phyloP scores from a whole-genome alignment of 2,329 filamentous ascomycete genomes.

The Fusarium pseudograminearum region DNA sequence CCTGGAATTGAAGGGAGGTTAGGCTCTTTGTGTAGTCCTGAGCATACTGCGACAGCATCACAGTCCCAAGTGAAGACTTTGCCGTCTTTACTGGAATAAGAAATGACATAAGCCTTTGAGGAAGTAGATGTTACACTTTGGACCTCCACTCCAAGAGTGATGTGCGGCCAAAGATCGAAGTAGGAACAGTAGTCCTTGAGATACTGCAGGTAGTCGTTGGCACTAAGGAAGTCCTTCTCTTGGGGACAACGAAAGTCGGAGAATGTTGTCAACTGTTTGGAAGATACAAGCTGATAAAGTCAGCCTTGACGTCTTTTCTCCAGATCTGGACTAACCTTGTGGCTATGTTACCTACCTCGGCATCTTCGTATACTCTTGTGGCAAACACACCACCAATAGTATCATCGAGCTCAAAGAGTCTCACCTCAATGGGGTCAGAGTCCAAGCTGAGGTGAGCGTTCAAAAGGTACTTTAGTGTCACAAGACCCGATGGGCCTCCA shows the following conservation, averaged over 20 bases:
- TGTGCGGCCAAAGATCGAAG: not conserved
- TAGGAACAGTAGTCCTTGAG: not conserved
- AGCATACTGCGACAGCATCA: conserved; percentile 19
- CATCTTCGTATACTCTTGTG: not conserved
- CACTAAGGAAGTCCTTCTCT: not conserved
- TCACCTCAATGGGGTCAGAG: not conserved
- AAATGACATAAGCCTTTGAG: rapidly evolving
- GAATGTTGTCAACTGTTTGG: not conserved
- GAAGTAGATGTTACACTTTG: not conserved
- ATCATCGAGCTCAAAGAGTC: not conserved
- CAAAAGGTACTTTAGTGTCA: not conserved
- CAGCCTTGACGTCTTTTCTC: rapidly evolving
- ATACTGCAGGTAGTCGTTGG: not conserved
- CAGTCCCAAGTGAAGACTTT: not conserved
- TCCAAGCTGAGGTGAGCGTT: not conserved
- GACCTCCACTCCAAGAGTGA: not conserved
- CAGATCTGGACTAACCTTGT: not conserved
- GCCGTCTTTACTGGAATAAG: not conserved
- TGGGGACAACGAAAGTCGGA: not conserved
- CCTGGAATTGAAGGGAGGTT: conserved; percentile 12
- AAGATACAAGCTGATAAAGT: not conserved
- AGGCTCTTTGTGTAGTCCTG: conserved; percentile 21
- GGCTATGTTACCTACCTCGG: not conserved
- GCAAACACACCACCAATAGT: not conserved
- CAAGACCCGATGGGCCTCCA: not conserved